Conservation (phyloP, 2,329 filamentous ascomycete species). For the Stromatinia cepivora region DNA sequence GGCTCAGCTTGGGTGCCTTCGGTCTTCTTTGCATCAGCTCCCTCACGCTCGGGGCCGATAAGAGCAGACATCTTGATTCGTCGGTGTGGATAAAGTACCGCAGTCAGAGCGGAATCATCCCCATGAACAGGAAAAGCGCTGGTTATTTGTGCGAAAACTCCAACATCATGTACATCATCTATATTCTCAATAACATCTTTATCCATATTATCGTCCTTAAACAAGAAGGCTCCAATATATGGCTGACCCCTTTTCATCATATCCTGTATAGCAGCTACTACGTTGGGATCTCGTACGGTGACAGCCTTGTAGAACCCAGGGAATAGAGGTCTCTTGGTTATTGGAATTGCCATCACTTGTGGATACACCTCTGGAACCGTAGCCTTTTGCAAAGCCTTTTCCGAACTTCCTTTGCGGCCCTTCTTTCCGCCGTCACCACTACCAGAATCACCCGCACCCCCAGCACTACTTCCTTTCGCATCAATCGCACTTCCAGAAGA, state of each 20-base stretch:
- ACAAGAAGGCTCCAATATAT: constrained; percentile 93
- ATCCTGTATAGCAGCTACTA: constrained; percentile 88
- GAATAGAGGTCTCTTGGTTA: constrained; percentile 89
- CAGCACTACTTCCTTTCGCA: constrained; percentile 36
- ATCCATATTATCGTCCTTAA: constrained; percentile 94
- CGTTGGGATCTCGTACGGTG: constrained; percentile 89
- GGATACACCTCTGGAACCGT: constrained; percentile 93
- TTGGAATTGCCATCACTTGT: constrained; percentile 95
- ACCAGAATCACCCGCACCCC: constrained; percentile 36
- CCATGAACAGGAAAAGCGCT: constrained; percentile 90
- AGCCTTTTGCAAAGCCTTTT: constrained; percentile 80
- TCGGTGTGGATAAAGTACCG: constrained; percentile 93
- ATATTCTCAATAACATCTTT: constrained; percentile 88
- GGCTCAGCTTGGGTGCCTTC: constrained; percentile 47
- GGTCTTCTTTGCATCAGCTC: constrained; percentile 52
- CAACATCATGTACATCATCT: constrained; percentile 91
- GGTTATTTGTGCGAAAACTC: constrained; percentile 96
- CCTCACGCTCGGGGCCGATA: constrained; percentile 59
- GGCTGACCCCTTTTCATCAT: constrained; percentile 97
- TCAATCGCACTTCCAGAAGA: constrained; percentile 37
- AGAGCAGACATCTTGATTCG: constrained; percentile 87
- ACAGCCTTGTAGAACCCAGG: constrained; percentile 99
- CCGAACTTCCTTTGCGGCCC: constrained; percentile 65
- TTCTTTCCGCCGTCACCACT: constrained; percentile 65
- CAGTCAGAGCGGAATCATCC: constrained; percentile 81